These are phyloP conservation scores for Lactuca saligna DNA, from an alignment of 129 eudicot genomes.

Conservation along the genomic window DNA sequence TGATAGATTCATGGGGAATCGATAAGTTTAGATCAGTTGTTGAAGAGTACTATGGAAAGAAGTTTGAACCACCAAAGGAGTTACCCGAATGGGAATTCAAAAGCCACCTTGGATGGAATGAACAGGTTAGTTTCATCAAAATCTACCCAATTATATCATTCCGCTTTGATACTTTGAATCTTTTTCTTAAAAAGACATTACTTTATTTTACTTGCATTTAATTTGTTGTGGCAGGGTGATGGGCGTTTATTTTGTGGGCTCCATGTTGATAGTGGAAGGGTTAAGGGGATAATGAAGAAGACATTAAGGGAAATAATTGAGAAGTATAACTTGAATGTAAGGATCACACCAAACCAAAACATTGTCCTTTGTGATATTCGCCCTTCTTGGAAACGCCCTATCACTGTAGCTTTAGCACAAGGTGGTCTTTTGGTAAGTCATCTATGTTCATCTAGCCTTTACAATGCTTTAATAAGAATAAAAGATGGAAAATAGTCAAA, in stretches of 20 bases:
- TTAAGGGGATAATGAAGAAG: constrained; percentile 77
- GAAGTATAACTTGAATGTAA: constrained; percentile 82
- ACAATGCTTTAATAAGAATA: background rate
- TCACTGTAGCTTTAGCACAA: constrained; percentile 86
- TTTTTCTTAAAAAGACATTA: too few relatives aligned
- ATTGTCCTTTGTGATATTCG: constrained; percentile 80
- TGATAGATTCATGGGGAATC: constrained; percentile 95
- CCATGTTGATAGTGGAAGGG: constrained; percentile 94
- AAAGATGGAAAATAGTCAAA: too few relatives aligned
- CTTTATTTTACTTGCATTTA: background rate
- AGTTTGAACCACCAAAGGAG: constrained; percentile 70
- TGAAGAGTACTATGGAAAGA: constrained; percentile 86
- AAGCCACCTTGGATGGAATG: constrained; percentile 95
- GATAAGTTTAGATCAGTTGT: constrained; percentile 85
- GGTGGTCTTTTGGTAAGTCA: constrained; percentile 82
- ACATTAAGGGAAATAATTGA: constrained; percentile 82
- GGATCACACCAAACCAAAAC: constrained; percentile 94
- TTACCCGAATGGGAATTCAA: constrained; percentile 97
- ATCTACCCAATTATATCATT: background rate
- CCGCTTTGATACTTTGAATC: too few relatives aligned
- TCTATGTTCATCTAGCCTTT: constrained; percentile 4
- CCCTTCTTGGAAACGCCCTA: constrained; percentile 80
- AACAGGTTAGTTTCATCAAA: constrained; percentile 59
- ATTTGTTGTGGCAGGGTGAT: constrained; percentile 64
- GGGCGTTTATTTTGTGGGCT: constrained; percentile 91